phyloP scores from a whole-genome alignment of 768 basidiomycete species.

The Cystofilobasidium macerans region DNA sequence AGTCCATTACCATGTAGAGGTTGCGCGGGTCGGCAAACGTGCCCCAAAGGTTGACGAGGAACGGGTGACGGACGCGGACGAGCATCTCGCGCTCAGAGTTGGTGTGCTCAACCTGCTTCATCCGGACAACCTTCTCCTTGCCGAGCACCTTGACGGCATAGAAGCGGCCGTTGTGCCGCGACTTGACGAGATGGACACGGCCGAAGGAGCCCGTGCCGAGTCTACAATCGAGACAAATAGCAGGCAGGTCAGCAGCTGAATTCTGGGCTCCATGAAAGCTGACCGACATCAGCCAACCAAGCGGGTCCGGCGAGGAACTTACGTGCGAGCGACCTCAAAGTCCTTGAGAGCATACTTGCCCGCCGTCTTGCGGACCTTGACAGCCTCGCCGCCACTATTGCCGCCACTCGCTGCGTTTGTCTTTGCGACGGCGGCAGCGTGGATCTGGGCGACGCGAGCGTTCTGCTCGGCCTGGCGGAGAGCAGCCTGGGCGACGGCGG shows the following conservation, averaged over 20 bases:
- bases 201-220: constrained; percentile 27
- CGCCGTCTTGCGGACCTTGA: constrained; percentile 24
- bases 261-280: no score
- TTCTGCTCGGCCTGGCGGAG: constrained; percentile 24
- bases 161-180: constrained; percentile 86
- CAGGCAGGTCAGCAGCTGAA: not conserved
- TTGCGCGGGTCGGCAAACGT: constrained; percentile 40
- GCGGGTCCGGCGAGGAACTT: not conserved
- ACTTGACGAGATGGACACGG: constrained; percentile 36
- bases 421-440: constrained; percentile 9
- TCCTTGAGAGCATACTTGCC: constrained; percentile 27
- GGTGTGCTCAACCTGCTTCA: constrained; percentile 42
- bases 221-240: not conserved
- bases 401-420: constrained; percentile 1
- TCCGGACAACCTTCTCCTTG: constrained; percentile 78
- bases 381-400: not conserved
- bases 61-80: constrained; percentile 39
- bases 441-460: constrained; percentile 22
- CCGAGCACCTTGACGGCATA: constrained; percentile 91
- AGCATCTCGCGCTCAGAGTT: constrained; percentile 41
- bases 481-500: constrained; percentile 18
- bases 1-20: constrained; percentile 42
- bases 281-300: no score
- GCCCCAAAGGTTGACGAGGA: constrained; percentile 97
- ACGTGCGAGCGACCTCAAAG: constrained; percentile 26